A percentile compares a stretch with the other conserved stretches of the same genome.
Evolutionary conservation across 495 filamentous ascomycete species (phyloP).

Genomic region (Talaromyces liani): DNA sequence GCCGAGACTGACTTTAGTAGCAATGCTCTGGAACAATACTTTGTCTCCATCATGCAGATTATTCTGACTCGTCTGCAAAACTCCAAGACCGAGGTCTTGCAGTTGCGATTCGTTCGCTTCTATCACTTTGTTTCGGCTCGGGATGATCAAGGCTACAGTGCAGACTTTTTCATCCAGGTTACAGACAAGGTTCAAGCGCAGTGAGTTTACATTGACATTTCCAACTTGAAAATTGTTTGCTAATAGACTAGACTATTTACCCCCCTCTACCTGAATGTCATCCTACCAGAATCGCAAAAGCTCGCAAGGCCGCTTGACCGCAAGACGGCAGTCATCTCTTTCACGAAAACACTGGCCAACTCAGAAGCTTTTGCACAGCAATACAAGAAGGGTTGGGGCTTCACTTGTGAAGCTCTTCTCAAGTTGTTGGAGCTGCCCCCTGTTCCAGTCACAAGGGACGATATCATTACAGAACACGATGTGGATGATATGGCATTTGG

Average conservation of each 20-base stretch:
- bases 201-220: slow-evolving; percentile 28
- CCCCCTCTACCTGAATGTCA: slow-evolving; percentile 73
- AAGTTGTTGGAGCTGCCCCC: slow-evolving; percentile 85
- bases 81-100: slow-evolving; percentile 71
- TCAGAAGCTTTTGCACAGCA: slow-evolving; percentile 69
- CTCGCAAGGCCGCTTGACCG: slow-evolving; percentile 82
- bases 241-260: slow-evolving; percentile 60
- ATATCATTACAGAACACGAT: slow-evolving; percentile 72
- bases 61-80: slow-evolving; percentile 76
- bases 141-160: slow-evolving; percentile 68
- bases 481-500: slow-evolving; percentile 93
- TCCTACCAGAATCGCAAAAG: slow-evolving; percentile 81
- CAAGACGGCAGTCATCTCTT: slow-evolving; percentile 85
- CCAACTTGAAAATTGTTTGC: slow-evolving; percentile 3
- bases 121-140: slow-evolving; percentile 83
- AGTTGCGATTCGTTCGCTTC: slow-evolving; percentile 77
- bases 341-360: slow-evolving; percentile 82
- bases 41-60: slow-evolving; percentile 67
- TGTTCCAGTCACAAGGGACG: slow-evolving; percentile 61
- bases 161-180: slow-evolving; percentile 79
- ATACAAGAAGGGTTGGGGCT: slow-evolving; percentile 80
- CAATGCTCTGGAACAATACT: slow-evolving; percentile 63
- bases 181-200: slow-evolving; percentile 73
- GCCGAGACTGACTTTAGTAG: slow-evolving; percentile 33
- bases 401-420: slow-evolving; percentile 76